These are phyloP conservation scores for Gentiana dahurica DNA, from an alignment of 257 asterid species.

Conservation along the genomic window DNA sequence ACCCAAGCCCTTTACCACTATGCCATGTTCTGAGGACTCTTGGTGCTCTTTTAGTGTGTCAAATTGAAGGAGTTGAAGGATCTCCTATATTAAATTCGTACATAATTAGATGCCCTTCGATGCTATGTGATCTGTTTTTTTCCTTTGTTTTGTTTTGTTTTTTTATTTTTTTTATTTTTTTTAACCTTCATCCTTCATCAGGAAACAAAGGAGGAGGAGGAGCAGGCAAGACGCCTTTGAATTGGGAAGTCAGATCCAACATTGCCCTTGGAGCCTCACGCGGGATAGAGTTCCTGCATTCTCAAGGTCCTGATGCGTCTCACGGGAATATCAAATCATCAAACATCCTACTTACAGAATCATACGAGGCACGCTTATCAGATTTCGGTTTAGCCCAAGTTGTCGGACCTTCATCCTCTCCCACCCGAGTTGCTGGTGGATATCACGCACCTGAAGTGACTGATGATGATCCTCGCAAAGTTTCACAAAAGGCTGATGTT, in stretches of 20 bases:
- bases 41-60: too few species aligned
- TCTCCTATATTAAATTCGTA: too few species aligned
- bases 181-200: too few species aligned
- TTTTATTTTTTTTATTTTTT: too few species aligned
- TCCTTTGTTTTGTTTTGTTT: too few species aligned
- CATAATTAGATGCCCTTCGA: too few species aligned
- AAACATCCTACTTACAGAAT: slow-evolving; percentile 31
- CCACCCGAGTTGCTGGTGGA: slow-evolving; percentile 23
- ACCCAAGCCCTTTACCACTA: too few species aligned
- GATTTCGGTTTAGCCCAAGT: slow-evolving; percentile 34
- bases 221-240: slow-evolving; percentile 26
- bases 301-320: slow-evolving; percentile 21
- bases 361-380: slow-evolving; percentile 25
- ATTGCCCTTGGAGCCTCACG: slow-evolving; percentile 37
- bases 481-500: slow-evolving; percentile 36
- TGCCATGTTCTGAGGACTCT: too few species aligned
- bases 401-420: slow-evolving; percentile 33
- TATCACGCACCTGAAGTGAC: slow-evolving; percentile 44
- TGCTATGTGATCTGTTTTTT: too few species aligned
- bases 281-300: slow-evolving; percentile 33
- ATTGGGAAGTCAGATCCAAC: slow-evolving; percentile 31
- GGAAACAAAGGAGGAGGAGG: slow-evolving; percentile 6
- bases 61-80: too few species aligned
- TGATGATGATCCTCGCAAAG: slow-evolving; percentile 17
- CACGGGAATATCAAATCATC: slow-evolving; percentile 43